Base-by-base conservation (phyloP, 1,139 yeast genomes). In the Wickerhamiella infanticola region DNA sequence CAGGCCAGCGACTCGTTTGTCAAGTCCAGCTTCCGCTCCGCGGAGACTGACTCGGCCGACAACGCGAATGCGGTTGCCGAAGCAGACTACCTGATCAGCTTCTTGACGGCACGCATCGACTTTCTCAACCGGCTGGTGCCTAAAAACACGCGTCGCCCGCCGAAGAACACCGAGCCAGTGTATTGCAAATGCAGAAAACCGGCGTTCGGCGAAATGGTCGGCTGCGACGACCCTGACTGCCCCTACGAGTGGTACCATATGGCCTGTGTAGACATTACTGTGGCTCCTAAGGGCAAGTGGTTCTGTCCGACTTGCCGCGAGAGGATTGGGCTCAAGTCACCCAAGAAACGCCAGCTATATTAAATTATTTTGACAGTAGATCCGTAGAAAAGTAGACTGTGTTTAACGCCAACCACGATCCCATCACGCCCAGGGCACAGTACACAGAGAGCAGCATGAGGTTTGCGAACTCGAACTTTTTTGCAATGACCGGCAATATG, bases 321-420 rank as follows among this genome's bases (percentile, higher is more conserved):
- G 5, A 35, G 23, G 25, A 35, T 18, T 35, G 13, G 23, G 9
- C 23, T 35, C n/a, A 35, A 35, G 13, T n/a, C 13, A 13, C 37
- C 37, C 13, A 23, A 24, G 26, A 24, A 29, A 7, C 33, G 33
- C 11, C 33, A 11, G 11, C 7, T 37, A 37, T 37, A 23, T 24
- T 37, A 18, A 37, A 18, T 37, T 18, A 37, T 13, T 37, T 7
- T 18, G 9, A 7, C 26, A 5, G 24, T 39, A 6, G 39, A 39
- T 59, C 63, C 40, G 55, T 63, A 46, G 84, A 77, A 60, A 86
- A 82, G 60, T 84, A 88, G 43, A 83, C 66, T 94, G 95, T 85
- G 48, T 82, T 76, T 53, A 90, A 75, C 1, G 94, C 93, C 51
- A 81, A 75, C 94, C 95, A 93, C 47, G 94, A 78, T 43, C 86